Percentiles rank a stretch among this genome's conserved stretches.
Evolutionary conservation across 1,284 basidiomycete genomes (phyloP).

Genomic region (Rhodotorula mucilaginosa): DNA sequence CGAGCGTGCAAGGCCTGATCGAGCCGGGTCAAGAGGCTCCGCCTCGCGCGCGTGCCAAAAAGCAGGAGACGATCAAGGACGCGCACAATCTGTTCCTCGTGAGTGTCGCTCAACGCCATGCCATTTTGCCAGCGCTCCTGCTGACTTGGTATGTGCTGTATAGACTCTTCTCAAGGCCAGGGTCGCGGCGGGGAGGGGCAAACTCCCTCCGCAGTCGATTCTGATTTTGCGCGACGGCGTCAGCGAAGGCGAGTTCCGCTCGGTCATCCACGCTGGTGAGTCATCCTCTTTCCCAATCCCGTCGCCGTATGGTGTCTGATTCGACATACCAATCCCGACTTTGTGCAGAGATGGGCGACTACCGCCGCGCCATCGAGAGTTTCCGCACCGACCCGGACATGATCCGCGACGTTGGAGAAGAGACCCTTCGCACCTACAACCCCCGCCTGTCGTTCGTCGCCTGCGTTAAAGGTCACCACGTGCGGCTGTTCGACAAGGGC

Average conservation of each 20-base stretch:
- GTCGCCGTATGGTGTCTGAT: too few relatives aligned
- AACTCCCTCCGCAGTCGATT: neutral
- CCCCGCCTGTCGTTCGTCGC: slow-evolving; percentile 10
- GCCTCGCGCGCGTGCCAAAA: neutral
- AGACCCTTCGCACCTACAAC: neutral
- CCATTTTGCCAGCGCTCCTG: too few relatives aligned
- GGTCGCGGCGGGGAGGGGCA: neutral
- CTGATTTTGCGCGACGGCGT: slow-evolving; percentile 23
- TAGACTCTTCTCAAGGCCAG: slow-evolving; percentile 14
- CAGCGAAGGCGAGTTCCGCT: slow-evolving; percentile 14
- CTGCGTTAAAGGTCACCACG: slow-evolving; percentile 17
- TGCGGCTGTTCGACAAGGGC: slow-evolving; percentile 2
- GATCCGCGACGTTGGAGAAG: neutral
- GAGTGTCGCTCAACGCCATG: neutral
- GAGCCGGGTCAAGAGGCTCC: neutral
- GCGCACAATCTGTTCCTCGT: slow-evolving; percentile 5
- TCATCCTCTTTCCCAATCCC: too few relatives aligned
- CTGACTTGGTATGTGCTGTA: neutral
- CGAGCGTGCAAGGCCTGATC: slow-evolving; percentile 2
- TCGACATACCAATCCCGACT: too few relatives aligned
- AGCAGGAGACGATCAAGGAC: slow-evolving; percentile 8
- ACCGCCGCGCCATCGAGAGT: neutral
- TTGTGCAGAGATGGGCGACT: neutral
- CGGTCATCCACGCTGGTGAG: neutral
- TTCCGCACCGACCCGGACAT: neutral